Evolutionary conservation across 2,329 filamentous ascomycete genomes (phyloP).

Genomic region (Fusarium succisae): DNA sequence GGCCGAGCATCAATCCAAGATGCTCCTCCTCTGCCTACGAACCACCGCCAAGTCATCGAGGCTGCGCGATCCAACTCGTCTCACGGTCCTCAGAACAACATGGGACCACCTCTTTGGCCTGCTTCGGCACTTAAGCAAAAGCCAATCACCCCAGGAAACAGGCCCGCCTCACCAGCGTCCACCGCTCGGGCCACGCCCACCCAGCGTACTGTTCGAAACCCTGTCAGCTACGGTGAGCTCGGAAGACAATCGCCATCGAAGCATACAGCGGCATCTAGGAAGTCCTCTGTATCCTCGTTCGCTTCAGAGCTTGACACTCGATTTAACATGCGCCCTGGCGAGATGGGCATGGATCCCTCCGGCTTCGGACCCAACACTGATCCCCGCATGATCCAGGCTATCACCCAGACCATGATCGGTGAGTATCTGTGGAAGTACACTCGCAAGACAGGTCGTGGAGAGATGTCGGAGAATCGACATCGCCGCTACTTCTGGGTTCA

Average conservation of each 20-base stretch:
- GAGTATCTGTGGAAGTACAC: conserved; percentile 99
- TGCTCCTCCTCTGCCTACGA: conserved; percentile 78
- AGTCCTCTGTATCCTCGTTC: conserved; percentile 94
- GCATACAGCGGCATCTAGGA: conserved; percentile 49
- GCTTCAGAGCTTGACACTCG: conserved; percentile 91
- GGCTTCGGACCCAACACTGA: conserved; percentile 81
- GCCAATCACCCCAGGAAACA: conserved; percentile 69
- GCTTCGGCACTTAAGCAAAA: conserved; percentile 73
- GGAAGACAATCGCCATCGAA: conserved; percentile 61
- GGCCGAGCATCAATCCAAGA: conserved; percentile 55
- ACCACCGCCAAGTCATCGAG: conserved; percentile 87
- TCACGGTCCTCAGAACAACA: conserved; percentile 59
- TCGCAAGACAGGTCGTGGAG: conserved; percentile 87
- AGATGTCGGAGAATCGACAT: conserved; percentile 89
- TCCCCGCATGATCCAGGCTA: conserved; percentile 98
- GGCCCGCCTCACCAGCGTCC: conserved; percentile 56
- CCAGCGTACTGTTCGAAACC: conserved; percentile 59
- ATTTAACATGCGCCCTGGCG: conserved; percentile 77
- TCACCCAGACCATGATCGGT: conserved; percentile 99
- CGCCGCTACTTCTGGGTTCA: conserved; percentile 99
- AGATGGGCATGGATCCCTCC: conserved; percentile 60
- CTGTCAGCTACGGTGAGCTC: conserved; percentile 57
- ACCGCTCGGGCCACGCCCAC: conserved; percentile 65
- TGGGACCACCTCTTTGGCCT: conserved; percentile 87
- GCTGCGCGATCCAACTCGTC: conserved; percentile 72